Conservation (phyloP, 371 early-diverging fungal species). For the Lichtheimia ornata region DNA sequence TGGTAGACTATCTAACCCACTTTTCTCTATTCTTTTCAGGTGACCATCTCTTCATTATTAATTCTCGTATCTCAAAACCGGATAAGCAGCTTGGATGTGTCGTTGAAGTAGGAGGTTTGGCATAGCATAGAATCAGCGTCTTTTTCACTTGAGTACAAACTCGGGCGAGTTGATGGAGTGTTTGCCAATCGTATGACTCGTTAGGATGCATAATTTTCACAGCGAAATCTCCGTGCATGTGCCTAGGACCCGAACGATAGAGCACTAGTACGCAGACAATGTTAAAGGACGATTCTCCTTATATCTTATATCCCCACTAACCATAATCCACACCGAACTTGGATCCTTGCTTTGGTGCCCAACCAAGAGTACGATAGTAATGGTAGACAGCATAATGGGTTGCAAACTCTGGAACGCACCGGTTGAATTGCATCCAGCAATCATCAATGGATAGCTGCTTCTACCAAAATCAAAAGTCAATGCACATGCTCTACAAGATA, state of each 20-base stretch:
- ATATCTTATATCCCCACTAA: constrained; percentile 12
- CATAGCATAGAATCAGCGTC: constrained; percentile 60
- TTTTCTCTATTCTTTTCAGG: constrained; percentile 58
- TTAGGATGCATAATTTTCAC: constrained; percentile 30
- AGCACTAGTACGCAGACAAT: constrained; percentile 17
- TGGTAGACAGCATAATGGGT: constrained; percentile 79
- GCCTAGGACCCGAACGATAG: constrained; percentile 28
- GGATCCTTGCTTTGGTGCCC: constrained; percentile 81
- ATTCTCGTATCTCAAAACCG: constrained; percentile 41
- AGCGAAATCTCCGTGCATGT: constrained; percentile 37
- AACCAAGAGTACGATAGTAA: constrained; percentile 77
- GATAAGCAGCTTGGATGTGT: constrained; percentile 18
- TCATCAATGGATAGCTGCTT: constrained; percentile 19
- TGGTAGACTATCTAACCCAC: not conserved
- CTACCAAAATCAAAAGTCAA: not conserved
- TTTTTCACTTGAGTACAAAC: constrained; percentile 68
- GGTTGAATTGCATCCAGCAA: constrained; percentile 14
- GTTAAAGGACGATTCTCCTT: no score
- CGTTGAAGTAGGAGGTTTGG: constrained; percentile 12
- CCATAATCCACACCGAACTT: constrained; percentile 86
- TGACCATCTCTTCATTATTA: constrained; percentile 59
- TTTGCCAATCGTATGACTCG: constrained; percentile 43
- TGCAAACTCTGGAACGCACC: constrained; percentile 46
- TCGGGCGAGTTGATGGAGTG: constrained; percentile 58
- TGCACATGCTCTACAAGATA: no score